Evolutionary conservation across 2,329 filamentous ascomycete genomes (phyloP).

Genomic region (Alternaria brassicicola): DNA sequence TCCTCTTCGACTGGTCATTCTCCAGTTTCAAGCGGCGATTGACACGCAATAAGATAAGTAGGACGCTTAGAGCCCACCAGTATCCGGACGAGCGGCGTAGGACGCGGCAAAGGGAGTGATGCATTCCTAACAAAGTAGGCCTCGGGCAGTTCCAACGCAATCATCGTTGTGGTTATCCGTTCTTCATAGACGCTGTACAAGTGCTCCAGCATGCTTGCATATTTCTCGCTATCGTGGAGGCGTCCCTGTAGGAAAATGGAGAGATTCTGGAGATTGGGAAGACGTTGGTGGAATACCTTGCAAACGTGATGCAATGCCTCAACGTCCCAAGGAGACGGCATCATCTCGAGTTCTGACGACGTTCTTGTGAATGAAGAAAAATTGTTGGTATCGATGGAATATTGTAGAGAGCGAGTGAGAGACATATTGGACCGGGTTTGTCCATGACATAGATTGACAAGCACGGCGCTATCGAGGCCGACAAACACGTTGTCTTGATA

Average conservation of each 20-base stretch:
- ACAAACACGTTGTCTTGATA: neutral
- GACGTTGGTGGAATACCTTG: neutral
- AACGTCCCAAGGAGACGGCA: neutral
- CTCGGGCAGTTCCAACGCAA: neutral
- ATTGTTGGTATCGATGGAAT: neutral
- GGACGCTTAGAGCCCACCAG: neutral
- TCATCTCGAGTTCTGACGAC: neutral
- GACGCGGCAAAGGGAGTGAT: neutral
- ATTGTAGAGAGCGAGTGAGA: neutral
- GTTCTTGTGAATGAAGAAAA: neutral
- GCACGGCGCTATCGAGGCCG: neutral
- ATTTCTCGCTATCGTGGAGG: neutral
- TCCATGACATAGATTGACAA: neutral
- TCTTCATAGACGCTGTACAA: neutral
- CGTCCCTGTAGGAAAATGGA: neutral
- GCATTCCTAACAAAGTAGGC: neutral
- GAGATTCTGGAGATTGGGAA: neutral
- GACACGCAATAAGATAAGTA: accelerated
- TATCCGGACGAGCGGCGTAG: neutral
- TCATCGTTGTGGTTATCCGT: neutral
- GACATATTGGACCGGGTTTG: neutral
- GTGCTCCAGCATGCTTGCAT: neutral
- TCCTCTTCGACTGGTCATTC: neutral
- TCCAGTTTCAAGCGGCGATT: neutral
- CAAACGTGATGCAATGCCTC: neutral